Percentiles rank a stretch among this genome's conserved stretches.
These are phyloP conservation scores for Cladophialophora psammophila DNA, from an alignment of 2,329 filamentous ascomycete genomes.

Conservation along the genomic window DNA sequence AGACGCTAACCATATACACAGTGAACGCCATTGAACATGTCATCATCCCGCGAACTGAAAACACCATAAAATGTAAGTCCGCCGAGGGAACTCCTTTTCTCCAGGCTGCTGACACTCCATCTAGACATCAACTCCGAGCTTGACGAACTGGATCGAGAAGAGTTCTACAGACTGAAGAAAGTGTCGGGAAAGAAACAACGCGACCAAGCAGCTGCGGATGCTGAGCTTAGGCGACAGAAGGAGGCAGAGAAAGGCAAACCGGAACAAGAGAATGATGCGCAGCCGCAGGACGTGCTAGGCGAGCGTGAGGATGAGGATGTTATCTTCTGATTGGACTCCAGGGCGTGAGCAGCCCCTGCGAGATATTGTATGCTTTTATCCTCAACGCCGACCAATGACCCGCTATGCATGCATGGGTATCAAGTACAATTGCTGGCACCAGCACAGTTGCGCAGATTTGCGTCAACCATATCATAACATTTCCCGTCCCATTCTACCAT, in stretches of 20 bases:
- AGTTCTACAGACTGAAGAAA: constrained; percentile 98
- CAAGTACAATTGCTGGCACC: constrained; percentile 22
- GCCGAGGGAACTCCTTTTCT: not conserved
- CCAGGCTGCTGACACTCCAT: constrained; percentile 26
- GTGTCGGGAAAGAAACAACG: constrained; percentile 84
- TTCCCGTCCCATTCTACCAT: constrained; percentile 3
- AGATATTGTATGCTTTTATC: constrained; percentile 18
- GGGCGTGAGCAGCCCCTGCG: not conserved
- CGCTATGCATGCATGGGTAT: constrained; percentile 36
- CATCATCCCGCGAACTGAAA: constrained; percentile 96
- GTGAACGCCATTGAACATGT: constrained; percentile 87
- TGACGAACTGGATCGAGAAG: constrained; percentile 95
- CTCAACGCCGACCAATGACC: constrained; percentile 19
- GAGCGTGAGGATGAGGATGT: constrained; percentile 83
- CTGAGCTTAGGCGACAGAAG: constrained; percentile 65
- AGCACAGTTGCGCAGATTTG: not conserved
- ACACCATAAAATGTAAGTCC: constrained; percentile 91
- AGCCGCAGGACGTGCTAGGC: constrained; percentile 71
- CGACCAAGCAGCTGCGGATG: constrained; percentile 74
- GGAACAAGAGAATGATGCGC: constrained; percentile 44
- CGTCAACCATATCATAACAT: constrained; percentile 4
- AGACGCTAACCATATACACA: constrained; percentile 47
- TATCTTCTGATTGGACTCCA: constrained; percentile 70
- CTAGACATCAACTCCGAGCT: constrained; percentile 95
- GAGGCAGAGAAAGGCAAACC: constrained; percentile 49